phyloP scores from a whole-genome alignment of 257 asterid genomes.

The Thymus mandschuricus region DNA sequence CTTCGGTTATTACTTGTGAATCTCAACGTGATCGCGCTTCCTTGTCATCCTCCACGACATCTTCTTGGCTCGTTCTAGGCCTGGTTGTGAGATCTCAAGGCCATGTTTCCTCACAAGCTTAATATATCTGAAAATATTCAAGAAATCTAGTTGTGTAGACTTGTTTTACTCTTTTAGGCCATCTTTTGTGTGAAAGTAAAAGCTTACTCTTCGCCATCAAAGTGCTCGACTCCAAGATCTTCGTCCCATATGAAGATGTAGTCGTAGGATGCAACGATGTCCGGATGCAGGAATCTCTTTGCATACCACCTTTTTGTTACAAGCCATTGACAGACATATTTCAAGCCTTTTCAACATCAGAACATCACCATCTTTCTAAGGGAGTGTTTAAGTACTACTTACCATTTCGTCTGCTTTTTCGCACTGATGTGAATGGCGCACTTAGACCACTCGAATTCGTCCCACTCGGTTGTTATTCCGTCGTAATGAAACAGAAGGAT shows the following conservation, averaged over 20 bases:
- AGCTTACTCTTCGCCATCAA: constrained; percentile 77
- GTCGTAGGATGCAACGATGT: constrained; percentile 73
- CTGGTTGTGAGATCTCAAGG: constrained; percentile 88
- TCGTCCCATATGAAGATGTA: constrained; percentile 90
- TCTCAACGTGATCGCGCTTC: constrained; percentile 48
- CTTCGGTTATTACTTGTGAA: constrained; percentile 62
- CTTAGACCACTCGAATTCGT: constrained; percentile 72
- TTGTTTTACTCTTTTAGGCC: not conserved
- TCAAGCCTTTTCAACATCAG: constrained; percentile 1
- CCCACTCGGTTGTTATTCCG: constrained; percentile 71
- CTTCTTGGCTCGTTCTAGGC: constrained; percentile 44
- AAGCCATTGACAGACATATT: constrained; percentile 18
- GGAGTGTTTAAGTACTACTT: not conserved
- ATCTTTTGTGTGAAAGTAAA: not conserved
- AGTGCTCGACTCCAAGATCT: constrained; percentile 82
- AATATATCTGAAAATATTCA: constrained; percentile 53
- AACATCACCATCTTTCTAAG: not conserved
- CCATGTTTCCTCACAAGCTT: constrained; percentile 77
- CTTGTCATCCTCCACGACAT: constrained; percentile 78
- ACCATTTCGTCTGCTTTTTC: constrained; percentile 76
- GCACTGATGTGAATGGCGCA: constrained; percentile 69
- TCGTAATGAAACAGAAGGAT: constrained; percentile 72
- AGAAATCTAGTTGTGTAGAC: not conserved
- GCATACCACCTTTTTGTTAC: constrained; percentile 71
- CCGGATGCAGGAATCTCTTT: constrained; percentile 85